Base-by-base conservation (phyloP, 1,284 basidiomycete genomes). In the Rhodotorula sp. region DNA sequence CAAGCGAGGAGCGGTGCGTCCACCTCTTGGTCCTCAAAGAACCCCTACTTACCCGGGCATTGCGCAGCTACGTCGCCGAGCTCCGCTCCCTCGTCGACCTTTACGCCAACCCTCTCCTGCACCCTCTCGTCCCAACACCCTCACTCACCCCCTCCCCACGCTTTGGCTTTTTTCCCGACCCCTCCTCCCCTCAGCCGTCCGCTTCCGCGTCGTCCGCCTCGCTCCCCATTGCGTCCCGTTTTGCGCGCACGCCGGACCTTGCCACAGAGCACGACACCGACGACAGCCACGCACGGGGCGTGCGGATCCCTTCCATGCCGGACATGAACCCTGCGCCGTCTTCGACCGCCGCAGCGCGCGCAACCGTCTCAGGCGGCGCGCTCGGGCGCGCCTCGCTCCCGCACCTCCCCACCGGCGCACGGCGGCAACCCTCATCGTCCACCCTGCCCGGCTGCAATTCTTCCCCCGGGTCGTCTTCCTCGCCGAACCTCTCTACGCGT, bases 141-240 rank as follows among this genome's bases (percentile, higher is more conserved):
- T 62, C 78, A 34, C 54, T 50, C 36, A 9, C 46, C 32, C 34
- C 59, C 22, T 39, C 60, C n/a, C n/a, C 44, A 19, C 27, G 22
- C 54, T 39, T 61, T 59, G 29, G 55, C 54, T 59, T 54, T 12
- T 63, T 51, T 4, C 61, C 61, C 12, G 34, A 64, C 59, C 46
- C 66, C 55, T 64, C 58, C 19, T 65, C 55, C 46, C 34, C 27
- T 15, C 58, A 36, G 7, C 17, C 63, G 34, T 39, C 60, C 73
- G 61, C 76, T 12, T 69, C 74, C 25, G 83, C 84, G 1, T 91
- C 91, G 0, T 71, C 72, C 32, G 46, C 75, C 51, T 91, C 93
- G 69, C 86, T 97, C 13, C 93, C 94, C 56, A 97, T 97, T 75
- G 94, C 94, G 50, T 88, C 94, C 36, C 90, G 91, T 65, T 97